Evolutionary conservation across 805 yeast species (phyloP).

Genomic region (Saccharomycopsis amapae): DNA sequence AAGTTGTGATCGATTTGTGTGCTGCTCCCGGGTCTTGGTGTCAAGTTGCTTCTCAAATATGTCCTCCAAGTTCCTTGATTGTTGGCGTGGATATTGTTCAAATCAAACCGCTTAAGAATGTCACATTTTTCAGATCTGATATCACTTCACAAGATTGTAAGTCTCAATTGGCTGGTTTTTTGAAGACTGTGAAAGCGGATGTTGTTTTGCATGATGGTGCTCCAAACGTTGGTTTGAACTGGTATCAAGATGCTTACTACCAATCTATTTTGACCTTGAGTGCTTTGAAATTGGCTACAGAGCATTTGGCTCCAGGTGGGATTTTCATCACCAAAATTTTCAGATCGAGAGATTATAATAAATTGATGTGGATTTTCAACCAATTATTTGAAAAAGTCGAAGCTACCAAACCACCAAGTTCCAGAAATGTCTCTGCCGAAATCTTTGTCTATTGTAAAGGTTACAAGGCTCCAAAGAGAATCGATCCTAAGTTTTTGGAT

Average conservation of each 20-base stretch:
- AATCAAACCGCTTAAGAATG: conserved; percentile 92
- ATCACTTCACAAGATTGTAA: conserved; percentile 98
- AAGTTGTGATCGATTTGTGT: conserved; percentile 94
- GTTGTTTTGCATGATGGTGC: conserved; percentile 99
- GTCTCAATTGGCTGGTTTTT: conserved; percentile 85
- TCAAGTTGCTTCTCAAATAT: conserved; percentile 91
- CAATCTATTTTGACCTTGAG: conserved; percentile 94
- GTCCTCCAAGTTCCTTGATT: conserved; percentile 89
- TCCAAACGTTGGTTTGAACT: conserved; percentile 98
- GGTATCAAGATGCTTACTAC: conserved; percentile 99
- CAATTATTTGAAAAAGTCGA: conserved; percentile 94
- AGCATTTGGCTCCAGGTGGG: conserved; percentile 85
- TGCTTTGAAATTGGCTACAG: conserved; percentile 90
- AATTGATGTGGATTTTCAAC: conserved; percentile 94
- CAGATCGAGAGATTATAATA: conserved; percentile 98
- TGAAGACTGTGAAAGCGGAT: conserved; percentile 99
- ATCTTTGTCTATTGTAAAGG: conserved; percentile 95
- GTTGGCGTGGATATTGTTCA: conserved; percentile 99
- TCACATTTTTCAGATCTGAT: conserved; percentile 83
- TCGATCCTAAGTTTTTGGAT: conserved; percentile 89
- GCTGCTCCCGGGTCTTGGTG: conserved; percentile 99
- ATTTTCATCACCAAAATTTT: conserved; percentile 94
- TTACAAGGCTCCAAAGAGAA: conserved; percentile 90
- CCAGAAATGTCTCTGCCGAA: conserved; percentile 98
- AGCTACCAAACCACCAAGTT: conserved; percentile 98